Base-by-base conservation (phyloP, 2,329 filamentous ascomycete genomes). In the Amesomyces nigricolor region DNA sequence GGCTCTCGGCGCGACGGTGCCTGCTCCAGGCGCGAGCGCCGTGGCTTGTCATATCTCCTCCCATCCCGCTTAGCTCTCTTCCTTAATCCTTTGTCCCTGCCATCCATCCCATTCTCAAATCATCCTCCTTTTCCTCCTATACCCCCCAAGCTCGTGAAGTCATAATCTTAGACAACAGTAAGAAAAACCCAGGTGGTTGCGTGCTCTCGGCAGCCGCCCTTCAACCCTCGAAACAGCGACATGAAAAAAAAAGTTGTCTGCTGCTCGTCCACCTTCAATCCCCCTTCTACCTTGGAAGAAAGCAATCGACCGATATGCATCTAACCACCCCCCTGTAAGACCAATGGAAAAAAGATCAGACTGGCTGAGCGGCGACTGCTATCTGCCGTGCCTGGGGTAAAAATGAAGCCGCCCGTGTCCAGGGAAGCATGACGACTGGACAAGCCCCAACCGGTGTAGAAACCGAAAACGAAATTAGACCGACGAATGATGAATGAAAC, bases 71-170 rank as follows among this genome's bases (percentile, higher is more conserved):
- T 22, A 16, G 9, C 22, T 26, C 22, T 43, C 35, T 51, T 40
- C 42, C 48, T 32, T 45, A 26, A 13, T 26, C 44, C 43, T 22
- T 53, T 54, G 39, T 38, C 39, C 16, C 54, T 51, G 17, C 47
- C 53, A 58, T 51, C 47, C 53, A 58, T 51, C 55, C 58, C 58
- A 60, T 45, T 52, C 55, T 59, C 53, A 42, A 49, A 29, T 47
- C 53, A 56, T 47, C 51, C 40, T 48, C 57, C 43, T 53, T 37
- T 57, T 47, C 49, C 32, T 10, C 47, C 44, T 39, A 11, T 19
- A 53, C 45, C 53, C 56, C 47, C 53, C 48, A 53, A 55, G 46
- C 58, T 65, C 62, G 53, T 65, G 47, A 63, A 61, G 56, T 64
- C 62, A 49, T 65, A 47, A 64, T 55, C 43, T 40, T 58, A 52